Evolutionary conservation across 805 yeast species (phyloP).

Genomic region (Ogataea haglerorum): DNA sequence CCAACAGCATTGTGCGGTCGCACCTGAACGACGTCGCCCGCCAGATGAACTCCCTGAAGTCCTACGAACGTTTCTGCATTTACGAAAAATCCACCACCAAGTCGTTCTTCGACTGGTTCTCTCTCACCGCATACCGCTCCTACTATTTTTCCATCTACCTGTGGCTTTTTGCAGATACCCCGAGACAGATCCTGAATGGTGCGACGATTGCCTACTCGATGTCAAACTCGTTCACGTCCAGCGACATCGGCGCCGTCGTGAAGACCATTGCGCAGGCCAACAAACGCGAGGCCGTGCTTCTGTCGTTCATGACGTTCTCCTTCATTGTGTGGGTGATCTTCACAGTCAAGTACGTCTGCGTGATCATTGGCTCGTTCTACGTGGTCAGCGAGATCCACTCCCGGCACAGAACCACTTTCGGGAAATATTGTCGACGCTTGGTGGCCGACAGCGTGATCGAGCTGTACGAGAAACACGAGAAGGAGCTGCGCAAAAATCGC

Average conservation of each 20-base stretch:
- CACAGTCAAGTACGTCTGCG: conserved; percentile 29
- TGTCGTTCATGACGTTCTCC: conserved; percentile 74
- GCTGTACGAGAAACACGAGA: conserved; percentile 26
- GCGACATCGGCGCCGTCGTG: conserved; percentile 44
- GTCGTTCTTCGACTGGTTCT: conserved; percentile 62
- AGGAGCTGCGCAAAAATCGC: conserved; percentile 3
- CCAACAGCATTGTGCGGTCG: conserved; percentile 63
- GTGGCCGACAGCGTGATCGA: conserved; percentile 29
- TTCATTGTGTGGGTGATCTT: conserved; percentile 71
- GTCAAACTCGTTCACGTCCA: conserved; percentile 39
- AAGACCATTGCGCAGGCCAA: conserved; percentile 57
- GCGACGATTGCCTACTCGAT: conserved; percentile 58
- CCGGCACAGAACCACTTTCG: conserved; percentile 13
- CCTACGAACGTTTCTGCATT: conserved; percentile 68
- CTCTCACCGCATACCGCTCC: conserved; percentile 63
- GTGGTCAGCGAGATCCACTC: conserved; percentile 15
- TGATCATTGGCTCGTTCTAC: conserved; percentile 23
- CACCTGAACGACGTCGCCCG: conserved; percentile 68
- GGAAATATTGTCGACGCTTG: conserved; percentile 22
- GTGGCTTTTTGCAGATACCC: conserved; percentile 74
- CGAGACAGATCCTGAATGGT: conserved; percentile 83
- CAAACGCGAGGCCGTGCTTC: conserved; percentile 62
- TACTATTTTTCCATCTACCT: conserved; percentile 57
- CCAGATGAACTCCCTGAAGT: conserved; percentile 49
- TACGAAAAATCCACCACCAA: conserved; percentile 66